Base-by-base conservation (phyloP, 441 rosid species). In the Breynia disticha region DNA sequence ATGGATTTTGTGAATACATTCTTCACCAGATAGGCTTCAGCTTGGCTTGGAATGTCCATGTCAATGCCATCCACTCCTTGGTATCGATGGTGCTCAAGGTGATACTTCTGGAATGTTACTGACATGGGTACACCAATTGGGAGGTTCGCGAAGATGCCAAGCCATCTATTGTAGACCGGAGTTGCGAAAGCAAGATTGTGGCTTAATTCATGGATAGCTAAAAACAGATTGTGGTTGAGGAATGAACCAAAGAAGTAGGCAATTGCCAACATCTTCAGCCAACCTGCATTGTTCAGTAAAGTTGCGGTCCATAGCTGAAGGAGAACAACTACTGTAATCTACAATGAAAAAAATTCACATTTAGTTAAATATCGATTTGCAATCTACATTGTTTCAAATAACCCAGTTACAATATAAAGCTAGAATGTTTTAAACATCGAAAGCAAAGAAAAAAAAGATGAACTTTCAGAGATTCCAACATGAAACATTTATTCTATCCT, bases 71-170 rank as follows among this genome's bases (percentile, higher is more conserved):
- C 91, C 24, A 84, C 86, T 41, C 96, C 96, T 73, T 90, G 97
- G 68, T 78, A 90, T 46, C 91, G 83, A 38, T 87, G 95, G 62
- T 90, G 96, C 66, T 90, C 95, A 7, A 87, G 97, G 75, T 84
- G 97, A 67, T 84, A 87, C 69, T 87, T 90, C 59, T 84, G 97
- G 76, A 87, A 90, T 16, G 96, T 90, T 18, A 87, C 74, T 0
- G 95, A 81, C 95, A 90, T 90, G 28, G 96, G 95, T 15, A 87
- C 88, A 9, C 96, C 97, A 4, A 90, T 72, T 21, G 96, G 97
- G 48, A 87, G 87, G 58, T 90, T 87, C 2, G 96, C 96, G 15
- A 90, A 80, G 49, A 90, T 85, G 21, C 95, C 95, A 24, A 90
- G 93, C 80, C 88, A 87, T 14, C 85, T 78, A 67, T 90, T 90